Evolutionary conservation across 129 eudicot species (phyloP), one percentile per base, ranked within the genome.

Genomic region (Arctium minus): DNA sequence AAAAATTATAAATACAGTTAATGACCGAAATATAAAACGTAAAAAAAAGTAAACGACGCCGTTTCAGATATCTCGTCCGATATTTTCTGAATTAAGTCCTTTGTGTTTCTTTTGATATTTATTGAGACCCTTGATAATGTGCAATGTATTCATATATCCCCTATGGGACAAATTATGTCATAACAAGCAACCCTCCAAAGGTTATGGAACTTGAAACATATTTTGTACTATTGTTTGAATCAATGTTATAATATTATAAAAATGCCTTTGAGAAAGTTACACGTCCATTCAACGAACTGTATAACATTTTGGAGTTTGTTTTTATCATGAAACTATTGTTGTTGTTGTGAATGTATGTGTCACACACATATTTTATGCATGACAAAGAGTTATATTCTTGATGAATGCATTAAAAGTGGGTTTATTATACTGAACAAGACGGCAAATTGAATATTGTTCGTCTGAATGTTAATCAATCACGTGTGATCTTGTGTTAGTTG

Each of bases 1-100:
- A 69, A 27, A 77, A 79, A 38, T 29, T 42, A 53, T 18, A 70
- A 82, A 6, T 35, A 44, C 65, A 83, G 27, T 71, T 77, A 77
- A 83, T 38, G 67, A 71, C 73, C 29, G 74, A 77, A 7, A 22
- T 13, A 36, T 69, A 62, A 32, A 70, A 56, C 18, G 22, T 76
- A 64, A 38, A 81, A 5, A 56, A 17, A 6, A 35, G 30, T 12
- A 33, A 13, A 83, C 73, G 64, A 27, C 67, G 60, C 44, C 65
- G 44, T 76, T 77, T 76, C 40, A 76, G 11, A 39, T 35, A 70
- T 62, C 79, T 32, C 12, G 27, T 74, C 17, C 5, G 7, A 36
- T 18, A 37, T 5, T 29, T 46, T 71, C 2, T 4, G 17, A 5
- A 7, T 7, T 4, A 60, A 67, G 44, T 27, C 64, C 74, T 31